Evolutionary conservation across 2,329 filamentous ascomycete genomes (phyloP).

Genomic region (Pseudogymnoascus sp.): DNA sequence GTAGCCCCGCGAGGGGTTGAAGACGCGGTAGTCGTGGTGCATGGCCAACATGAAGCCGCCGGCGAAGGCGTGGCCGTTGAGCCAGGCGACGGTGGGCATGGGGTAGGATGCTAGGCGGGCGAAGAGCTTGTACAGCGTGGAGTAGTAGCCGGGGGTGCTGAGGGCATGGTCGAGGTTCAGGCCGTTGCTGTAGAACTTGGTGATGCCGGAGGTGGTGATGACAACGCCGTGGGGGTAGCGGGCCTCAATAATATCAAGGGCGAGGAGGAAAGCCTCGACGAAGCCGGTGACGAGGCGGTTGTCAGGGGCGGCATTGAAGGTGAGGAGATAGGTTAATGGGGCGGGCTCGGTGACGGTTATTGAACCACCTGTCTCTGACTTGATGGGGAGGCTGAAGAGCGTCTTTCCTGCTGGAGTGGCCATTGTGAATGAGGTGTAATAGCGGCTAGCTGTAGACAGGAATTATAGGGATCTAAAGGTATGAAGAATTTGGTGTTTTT

Average conservation of each 20-base stretch:
- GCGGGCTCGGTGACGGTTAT: slow-evolving; percentile 56
- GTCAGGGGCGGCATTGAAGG: slow-evolving; percentile 63
- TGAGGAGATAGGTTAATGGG: slow-evolving; percentile 60
- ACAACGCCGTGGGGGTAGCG: slow-evolving; percentile 62
- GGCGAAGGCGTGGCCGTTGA: slow-evolving; percentile 77
- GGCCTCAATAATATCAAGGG: slow-evolving; percentile 66
- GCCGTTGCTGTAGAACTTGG: slow-evolving; percentile 78
- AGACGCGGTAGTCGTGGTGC: slow-evolving; percentile 76
- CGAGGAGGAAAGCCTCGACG: slow-evolving; percentile 57
- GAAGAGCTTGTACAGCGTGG: slow-evolving; percentile 57
- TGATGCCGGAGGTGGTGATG: slow-evolving; percentile 65
- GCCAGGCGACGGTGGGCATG: slow-evolving; percentile 72
- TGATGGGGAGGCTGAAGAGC: slow-evolving; percentile 55
- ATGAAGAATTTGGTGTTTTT: neutral
- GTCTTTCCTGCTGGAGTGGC: slow-evolving; percentile 19
- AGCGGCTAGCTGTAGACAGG: neutral
- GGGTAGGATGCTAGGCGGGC: slow-evolving; percentile 56
- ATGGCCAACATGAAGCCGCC: slow-evolving; percentile 75
- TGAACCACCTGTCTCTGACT: slow-evolving; percentile 40
- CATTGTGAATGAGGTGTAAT: slow-evolving; percentile 13
- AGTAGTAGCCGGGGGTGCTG: slow-evolving; percentile 52
- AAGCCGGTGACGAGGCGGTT: slow-evolving; percentile 67
- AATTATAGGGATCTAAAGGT: neutral
- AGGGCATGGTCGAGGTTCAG: slow-evolving; percentile 66
- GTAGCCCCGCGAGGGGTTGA: slow-evolving; percentile 63